Evolutionary conservation across 495 filamentous ascomycete species (phyloP).

Genomic region (Tetracladium marchalianum): DNA sequence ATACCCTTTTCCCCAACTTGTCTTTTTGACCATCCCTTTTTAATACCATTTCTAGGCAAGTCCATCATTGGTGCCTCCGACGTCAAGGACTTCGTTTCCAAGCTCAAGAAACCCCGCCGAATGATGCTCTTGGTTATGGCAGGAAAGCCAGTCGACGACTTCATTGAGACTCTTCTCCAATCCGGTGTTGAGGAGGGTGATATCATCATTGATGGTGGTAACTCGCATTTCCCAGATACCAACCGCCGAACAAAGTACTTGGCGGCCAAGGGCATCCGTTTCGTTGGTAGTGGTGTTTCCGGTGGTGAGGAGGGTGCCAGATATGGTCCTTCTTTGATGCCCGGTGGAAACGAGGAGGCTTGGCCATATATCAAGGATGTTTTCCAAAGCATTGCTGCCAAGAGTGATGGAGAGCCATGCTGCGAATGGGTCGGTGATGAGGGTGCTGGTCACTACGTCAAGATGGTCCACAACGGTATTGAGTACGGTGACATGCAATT

Average conservation of each 20-base stretch:
- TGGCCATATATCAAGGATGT: slow-evolving; percentile 99
- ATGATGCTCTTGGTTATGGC: slow-evolving; percentile 98
- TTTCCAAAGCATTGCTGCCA: slow-evolving; percentile 94
- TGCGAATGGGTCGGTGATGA: slow-evolving; percentile 99
- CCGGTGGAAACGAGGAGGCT: slow-evolving; percentile 93
- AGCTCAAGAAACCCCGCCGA: slow-evolving; percentile 92
- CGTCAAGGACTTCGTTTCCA: slow-evolving; percentile 83
- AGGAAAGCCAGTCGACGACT: slow-evolving; percentile 94
- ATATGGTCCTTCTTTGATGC: slow-evolving; percentile 96
- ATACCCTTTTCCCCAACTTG: slow-evolving; percentile 2
- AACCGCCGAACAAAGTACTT: slow-evolving; percentile 92
- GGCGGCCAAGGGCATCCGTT: slow-evolving; percentile 76
- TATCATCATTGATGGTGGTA: slow-evolving; percentile 98
- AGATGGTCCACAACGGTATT: slow-evolving; percentile 99
- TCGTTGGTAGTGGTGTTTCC: slow-evolving; percentile 95
- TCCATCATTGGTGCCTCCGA: slow-evolving; percentile 88
- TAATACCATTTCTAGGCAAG: too few species aligned
- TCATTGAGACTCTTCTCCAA: slow-evolving; percentile 82
- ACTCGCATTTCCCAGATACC: slow-evolving; percentile 98
- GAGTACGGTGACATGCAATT: slow-evolving; percentile 99
- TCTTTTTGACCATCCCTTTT: too few species aligned
- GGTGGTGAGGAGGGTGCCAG: slow-evolving; percentile 99
- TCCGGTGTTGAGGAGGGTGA: slow-evolving; percentile 84
- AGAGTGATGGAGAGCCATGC: slow-evolving; percentile 92
- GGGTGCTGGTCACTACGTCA: slow-evolving; percentile 98